Evolutionary conservation across 2,329 filamentous ascomycete species (phyloP).

Genomic region (Trichoderma oligosporum): DNA sequence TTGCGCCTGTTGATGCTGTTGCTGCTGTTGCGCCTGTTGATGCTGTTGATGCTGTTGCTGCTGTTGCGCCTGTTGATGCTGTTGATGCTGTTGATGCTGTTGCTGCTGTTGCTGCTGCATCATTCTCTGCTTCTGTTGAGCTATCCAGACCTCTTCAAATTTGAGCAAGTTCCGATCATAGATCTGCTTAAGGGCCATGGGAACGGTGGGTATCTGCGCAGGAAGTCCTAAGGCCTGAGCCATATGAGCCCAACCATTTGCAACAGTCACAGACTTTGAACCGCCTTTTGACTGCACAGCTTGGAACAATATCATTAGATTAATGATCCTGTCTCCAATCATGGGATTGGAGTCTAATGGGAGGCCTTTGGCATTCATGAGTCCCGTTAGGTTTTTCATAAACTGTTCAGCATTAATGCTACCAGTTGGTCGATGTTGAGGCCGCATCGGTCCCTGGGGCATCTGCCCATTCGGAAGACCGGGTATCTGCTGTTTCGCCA

Average conservation of each 20-base stretch:
- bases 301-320: conserved; percentile 73
- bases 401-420: conserved; percentile 63
- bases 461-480: conserved; percentile 55
- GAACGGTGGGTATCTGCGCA: conserved; percentile 61
- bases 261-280: conserved; percentile 66
- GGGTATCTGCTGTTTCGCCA: conserved; percentile 50
- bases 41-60: too few relatives aligned
- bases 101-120: conserved; percentile 48
- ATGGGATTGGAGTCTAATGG: conserved; percentile 71
- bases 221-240: conserved; percentile 62
- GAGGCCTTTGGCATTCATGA: conserved; percentile 71
- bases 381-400: conserved; percentile 69
- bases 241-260: conserved; percentile 70
- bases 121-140: conserved; percentile 52
- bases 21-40: too few relatives aligned
- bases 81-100: too few relatives aligned
- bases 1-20: too few relatives aligned
- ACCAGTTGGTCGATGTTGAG: conserved; percentile 44
- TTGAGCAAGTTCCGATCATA: conserved; percentile 73
- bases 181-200: conserved; percentile 64
- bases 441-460: conserved; percentile 47
- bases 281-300: conserved; percentile 71
- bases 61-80: too few relatives aligned
- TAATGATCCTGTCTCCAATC: conserved; percentile 69
- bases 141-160: conserved; percentile 69